phyloP scores from a whole-genome alignment of 1,139 yeast species.

The Taphrina confusa region DNA sequence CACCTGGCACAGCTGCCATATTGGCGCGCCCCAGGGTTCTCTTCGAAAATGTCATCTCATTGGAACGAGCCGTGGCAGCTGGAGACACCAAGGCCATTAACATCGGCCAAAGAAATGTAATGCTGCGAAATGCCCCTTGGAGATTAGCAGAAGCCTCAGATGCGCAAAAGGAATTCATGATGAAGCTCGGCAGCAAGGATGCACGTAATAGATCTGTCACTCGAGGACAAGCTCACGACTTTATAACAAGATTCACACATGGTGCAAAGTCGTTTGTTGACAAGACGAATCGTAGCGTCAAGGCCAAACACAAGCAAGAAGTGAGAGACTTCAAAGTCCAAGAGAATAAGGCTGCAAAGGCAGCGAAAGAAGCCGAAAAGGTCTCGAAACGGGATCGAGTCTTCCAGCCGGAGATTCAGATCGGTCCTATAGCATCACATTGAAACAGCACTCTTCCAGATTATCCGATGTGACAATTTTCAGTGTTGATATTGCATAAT shows the following conservation, averaged over 20 bases:
- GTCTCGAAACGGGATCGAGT: slow-evolving; percentile 15
- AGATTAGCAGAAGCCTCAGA: slow-evolving; percentile 40
- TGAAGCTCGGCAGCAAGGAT: slow-evolving; percentile 14
- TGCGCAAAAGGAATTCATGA: slow-evolving; percentile 38
- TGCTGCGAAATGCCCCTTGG: slow-evolving; percentile 42
- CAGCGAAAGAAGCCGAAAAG: slow-evolving; percentile 24
- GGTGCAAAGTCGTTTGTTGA: slow-evolving; percentile 33
- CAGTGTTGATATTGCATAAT: not conserved
- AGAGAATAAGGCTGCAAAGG: slow-evolving; percentile 1
- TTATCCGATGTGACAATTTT: no score
- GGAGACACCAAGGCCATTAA: slow-evolving; percentile 41
- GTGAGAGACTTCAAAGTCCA: slow-evolving; percentile 1
- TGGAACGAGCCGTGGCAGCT: slow-evolving; percentile 41
- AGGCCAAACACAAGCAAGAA: slow-evolving; percentile 9
- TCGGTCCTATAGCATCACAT: slow-evolving; percentile 23
- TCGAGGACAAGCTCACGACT: slow-evolving; percentile 36
- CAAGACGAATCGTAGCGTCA: slow-evolving; percentile 9
- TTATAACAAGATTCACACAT: slow-evolving; percentile 35
- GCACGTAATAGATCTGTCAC: slow-evolving; percentile 24
- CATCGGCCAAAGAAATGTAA: slow-evolving; percentile 36
- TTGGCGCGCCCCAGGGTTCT: slow-evolving; percentile 32
- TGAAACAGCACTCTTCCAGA: not conserved
- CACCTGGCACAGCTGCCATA: slow-evolving; percentile 18
- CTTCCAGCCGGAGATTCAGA: not conserved
- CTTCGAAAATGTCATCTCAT: slow-evolving; percentile 37